Evolutionary conservation across 345 rosid species (phyloP).

Genomic region (Murraya koenigii): DNA sequence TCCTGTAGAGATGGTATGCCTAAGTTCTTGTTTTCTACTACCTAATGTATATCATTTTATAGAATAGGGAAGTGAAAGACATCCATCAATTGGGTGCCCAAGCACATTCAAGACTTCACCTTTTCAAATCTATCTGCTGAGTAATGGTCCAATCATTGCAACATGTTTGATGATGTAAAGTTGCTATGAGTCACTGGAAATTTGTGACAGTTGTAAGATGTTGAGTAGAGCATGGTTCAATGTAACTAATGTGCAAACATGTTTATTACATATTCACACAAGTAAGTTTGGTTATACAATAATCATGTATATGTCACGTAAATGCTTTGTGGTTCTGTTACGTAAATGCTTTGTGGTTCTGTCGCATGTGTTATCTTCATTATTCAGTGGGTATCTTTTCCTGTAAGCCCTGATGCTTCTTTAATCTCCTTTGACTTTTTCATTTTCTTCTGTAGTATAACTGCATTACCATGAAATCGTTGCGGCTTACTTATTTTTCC

Average conservation of each 20-base stretch:
- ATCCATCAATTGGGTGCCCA: not conserved
- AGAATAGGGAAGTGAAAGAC: not conserved
- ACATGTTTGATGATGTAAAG: not conserved
- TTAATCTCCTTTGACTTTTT: not conserved
- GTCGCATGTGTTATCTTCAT: not conserved
- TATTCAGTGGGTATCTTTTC: not conserved
- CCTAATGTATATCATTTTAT: conserved; percentile 4
- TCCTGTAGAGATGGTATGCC: conserved; percentile 70
- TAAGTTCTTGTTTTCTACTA: conserved; percentile 3
- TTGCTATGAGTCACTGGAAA: not conserved
- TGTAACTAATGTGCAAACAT: not conserved
- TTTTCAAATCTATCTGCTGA: not conserved
- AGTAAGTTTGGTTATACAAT: not conserved
- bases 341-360: not conserved
- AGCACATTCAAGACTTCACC: not conserved
- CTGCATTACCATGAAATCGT: not conserved
- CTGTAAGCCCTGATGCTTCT: not conserved
- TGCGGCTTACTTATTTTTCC: not conserved
- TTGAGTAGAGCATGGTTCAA: not conserved
- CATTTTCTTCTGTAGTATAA: not conserved
- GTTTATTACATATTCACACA: not conserved
- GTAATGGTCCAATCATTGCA: not conserved
- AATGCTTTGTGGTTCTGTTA: not conserved
- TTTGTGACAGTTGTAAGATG: not conserved
- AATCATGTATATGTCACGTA: not conserved